Conservation (phyloP, 345 rosid genomes). For the Murraya paniculata region DNA sequence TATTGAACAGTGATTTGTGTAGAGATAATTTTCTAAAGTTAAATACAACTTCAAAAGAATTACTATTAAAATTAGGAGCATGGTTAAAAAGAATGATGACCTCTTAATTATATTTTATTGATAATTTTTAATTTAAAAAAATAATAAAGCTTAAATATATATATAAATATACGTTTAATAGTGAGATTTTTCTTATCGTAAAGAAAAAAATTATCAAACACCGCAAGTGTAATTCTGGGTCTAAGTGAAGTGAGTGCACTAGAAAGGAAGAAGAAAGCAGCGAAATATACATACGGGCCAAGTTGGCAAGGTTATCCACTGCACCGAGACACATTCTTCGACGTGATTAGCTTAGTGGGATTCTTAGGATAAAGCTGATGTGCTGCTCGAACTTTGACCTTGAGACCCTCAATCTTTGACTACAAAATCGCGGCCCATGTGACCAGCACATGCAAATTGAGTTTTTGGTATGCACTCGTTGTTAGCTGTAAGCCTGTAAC, state of each 20-base stretch:
- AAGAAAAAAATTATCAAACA: too few relatives aligned
- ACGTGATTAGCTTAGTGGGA: background rate
- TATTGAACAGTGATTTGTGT: too few relatives aligned
- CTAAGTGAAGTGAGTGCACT: background rate
- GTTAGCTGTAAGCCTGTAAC: background rate
- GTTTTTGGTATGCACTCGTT: background rate
- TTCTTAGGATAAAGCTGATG: background rate
- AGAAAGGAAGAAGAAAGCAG: background rate
- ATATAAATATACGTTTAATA: too few relatives aligned
- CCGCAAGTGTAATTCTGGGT: too few relatives aligned
- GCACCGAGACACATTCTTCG: constrained; percentile 8
- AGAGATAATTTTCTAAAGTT: too few relatives aligned
- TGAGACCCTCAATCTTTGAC: background rate
- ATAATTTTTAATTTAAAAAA: too few relatives aligned
- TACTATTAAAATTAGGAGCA: too few relatives aligned
- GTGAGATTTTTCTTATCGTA: too few relatives aligned
- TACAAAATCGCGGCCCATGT: background rate
- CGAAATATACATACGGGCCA: background rate
- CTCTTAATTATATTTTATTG: too few relatives aligned
- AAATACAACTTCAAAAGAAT: too few relatives aligned
- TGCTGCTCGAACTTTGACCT: background rate
- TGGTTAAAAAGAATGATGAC: too few relatives aligned
- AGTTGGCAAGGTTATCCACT: constrained; percentile 13
- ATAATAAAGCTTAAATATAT: too few relatives aligned
- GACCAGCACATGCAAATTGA: background rate